Percentiles rank a stretch among this genome's conserved stretches.
Conservation (phyloP, 2,329 filamentous ascomycete species). For the Nigrograna mackinnonii region DNA sequence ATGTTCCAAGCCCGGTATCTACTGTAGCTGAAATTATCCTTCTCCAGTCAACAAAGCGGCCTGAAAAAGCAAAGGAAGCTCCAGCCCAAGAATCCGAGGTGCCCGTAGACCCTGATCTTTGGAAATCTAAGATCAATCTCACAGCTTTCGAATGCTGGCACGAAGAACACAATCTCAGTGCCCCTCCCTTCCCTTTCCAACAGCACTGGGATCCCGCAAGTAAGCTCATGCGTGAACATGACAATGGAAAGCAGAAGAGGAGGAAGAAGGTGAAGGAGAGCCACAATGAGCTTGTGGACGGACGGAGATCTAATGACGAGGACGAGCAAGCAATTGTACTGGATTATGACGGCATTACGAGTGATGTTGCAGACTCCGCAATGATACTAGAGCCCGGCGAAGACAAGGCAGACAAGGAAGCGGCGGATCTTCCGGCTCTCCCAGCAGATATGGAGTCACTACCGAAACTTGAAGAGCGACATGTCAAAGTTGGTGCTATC, state of each 20-base stretch:
- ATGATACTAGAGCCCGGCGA: constrained; percentile 36
- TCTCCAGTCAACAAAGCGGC: neutral
- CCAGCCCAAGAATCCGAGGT: constrained; percentile 21
- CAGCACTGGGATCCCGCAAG: constrained; percentile 88
- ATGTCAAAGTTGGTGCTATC: constrained; percentile 62
- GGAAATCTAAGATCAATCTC: constrained; percentile 75
- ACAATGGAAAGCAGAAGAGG: constrained; percentile 58
- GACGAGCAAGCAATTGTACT: constrained; percentile 25
- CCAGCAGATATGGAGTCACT: constrained; percentile 62
- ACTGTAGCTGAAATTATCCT: too few relatives aligned
- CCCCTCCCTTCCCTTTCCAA: constrained; percentile 86
- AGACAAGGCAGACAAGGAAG: constrained; percentile 49
- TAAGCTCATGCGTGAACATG: constrained; percentile 58
- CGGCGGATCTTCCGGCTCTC: constrained; percentile 65
- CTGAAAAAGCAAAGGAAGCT: constrained; percentile 20
- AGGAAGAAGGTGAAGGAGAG: constrained; percentile 38
- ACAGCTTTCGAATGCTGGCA: constrained; percentile 82
- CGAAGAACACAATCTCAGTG: constrained; percentile 59
- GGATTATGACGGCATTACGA: constrained; percentile 32
- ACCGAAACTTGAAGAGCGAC: constrained; percentile 51
- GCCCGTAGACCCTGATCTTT: constrained; percentile 61
- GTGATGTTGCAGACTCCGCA: constrained; percentile 17
- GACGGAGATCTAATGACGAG: constrained; percentile 26
- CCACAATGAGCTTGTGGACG: constrained; percentile 34
- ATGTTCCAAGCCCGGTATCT: neutral